Evolutionary conservation across 169 alveolate species (phyloP).

Genomic region (Cryptosporidium ryanae): DNA sequence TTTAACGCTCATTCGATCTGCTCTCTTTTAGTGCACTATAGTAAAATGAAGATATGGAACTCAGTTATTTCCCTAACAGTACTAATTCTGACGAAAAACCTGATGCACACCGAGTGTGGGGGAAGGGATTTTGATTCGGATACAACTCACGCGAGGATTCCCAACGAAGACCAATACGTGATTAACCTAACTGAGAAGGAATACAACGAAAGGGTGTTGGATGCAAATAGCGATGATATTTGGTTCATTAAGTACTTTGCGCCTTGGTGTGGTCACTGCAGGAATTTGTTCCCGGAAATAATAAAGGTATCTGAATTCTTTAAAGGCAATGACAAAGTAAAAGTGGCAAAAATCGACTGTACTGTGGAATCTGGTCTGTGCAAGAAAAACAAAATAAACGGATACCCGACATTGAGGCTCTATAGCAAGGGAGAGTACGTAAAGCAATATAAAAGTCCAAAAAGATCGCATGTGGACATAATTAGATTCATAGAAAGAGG

Average conservation of each 20-base stretch:
- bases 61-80: too few relatives aligned
- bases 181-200: slow-evolving; percentile 7
- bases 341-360: slow-evolving; percentile 84
- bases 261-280: slow-evolving; percentile 94
- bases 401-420: slow-evolving; percentile 58
- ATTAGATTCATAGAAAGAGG: slow-evolving; percentile 53
- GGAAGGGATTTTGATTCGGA: too few relatives aligned
- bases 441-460: slow-evolving; percentile 54
- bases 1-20: too few relatives aligned
- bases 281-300: slow-evolving; percentile 72
- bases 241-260: slow-evolving; percentile 94
- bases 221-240: slow-evolving; percentile 78
- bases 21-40: too few relatives aligned
- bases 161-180: background rate
- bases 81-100: too few relatives aligned
- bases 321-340: slow-evolving; percentile 75
- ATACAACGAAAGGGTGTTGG: slow-evolving; percentile 34
- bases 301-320: slow-evolving; percentile 49
- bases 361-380: slow-evolving; percentile 81
- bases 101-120: too few relatives aligned
- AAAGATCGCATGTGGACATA: slow-evolving; percentile 26
- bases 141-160: too few relatives aligned
- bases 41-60: too few relatives aligned
- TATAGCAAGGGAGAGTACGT: slow-evolving; percentile 25
- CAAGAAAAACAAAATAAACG: slow-evolving; percentile 72